phyloP scores from a whole-genome alignment of 2,329 filamentous ascomycete species.

The Colletotrichum euphorbiae region DNA sequence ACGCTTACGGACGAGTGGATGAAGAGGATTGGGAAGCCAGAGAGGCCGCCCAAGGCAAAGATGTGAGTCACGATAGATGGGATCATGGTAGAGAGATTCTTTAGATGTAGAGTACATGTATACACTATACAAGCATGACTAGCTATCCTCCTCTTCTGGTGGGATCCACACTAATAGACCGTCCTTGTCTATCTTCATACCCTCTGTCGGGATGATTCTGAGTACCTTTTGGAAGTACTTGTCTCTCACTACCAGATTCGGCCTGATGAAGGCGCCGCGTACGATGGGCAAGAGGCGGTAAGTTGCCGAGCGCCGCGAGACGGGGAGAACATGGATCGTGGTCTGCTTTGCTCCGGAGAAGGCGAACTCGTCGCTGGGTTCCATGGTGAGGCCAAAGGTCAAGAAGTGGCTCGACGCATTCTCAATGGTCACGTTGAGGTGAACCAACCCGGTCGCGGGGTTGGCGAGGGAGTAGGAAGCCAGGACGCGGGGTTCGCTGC shows the following conservation, averaged over 20 bases:
- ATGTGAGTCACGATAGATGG: conserved; percentile 22
- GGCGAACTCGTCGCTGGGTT: conserved; percentile 90
- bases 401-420: conserved; percentile 96
- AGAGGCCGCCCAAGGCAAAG: conserved; percentile 40
- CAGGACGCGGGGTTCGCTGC: conserved; percentile 87
- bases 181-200: conserved; percentile 74
- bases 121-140: conserved; percentile 27
- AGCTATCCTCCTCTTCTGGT: conserved; percentile 48
- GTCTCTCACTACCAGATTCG: conserved; percentile 82
- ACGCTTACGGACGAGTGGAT: conserved; percentile 67
- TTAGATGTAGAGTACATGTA: conserved; percentile 36
- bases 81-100: background rate
- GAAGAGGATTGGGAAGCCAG: conserved; percentile 59
- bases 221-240: conserved; percentile 94
- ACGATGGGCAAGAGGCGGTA: conserved; percentile 80
- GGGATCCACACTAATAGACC: conserved; percentile 73
- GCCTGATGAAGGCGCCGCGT: conserved; percentile 75
- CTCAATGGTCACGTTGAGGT: conserved; percentile 77
- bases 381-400: conserved; percentile 92
- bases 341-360: conserved; percentile 90
- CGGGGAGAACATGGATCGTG: conserved; percentile 82
- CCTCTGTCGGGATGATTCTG: conserved; percentile 82
- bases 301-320: conserved; percentile 78
- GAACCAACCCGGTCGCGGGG: conserved; percentile 51
- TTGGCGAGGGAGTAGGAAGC: conserved; percentile 63